Conservation (phyloP, 257 asterid species). For the Solanum dulcamara region DNA sequence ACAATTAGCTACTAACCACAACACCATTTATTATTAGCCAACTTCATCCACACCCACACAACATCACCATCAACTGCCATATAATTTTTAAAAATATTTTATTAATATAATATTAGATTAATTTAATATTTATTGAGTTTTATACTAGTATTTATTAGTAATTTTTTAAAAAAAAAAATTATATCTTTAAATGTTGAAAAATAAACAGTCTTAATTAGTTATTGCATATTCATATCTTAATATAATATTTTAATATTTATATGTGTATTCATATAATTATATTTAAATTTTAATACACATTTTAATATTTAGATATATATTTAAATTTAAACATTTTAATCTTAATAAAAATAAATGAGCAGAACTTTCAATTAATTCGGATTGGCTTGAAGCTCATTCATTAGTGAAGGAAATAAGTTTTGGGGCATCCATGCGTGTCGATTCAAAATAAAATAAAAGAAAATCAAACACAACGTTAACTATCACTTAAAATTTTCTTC, state of each 20-base stretch:
- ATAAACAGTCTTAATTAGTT: neutral
- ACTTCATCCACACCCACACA: neutral
- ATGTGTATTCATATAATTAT: neutral
- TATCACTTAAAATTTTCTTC: neutral
- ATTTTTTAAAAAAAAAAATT: too few species aligned
- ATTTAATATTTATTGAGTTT: too few species aligned
- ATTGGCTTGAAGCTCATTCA: neutral
- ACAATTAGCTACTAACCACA: neutral
- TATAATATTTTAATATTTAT: neutral
- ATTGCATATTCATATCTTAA: neutral
- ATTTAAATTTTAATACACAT: neutral
- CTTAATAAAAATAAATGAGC: neutral
- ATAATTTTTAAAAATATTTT: fast-evolving
- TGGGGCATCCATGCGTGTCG: neutral
- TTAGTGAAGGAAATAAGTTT: neutral
- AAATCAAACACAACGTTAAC: neutral
- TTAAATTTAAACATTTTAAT: neutral
- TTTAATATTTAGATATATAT: too few species aligned
- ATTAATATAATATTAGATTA: too few species aligned
- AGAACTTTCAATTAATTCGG: neutral
- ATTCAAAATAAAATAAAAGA: neutral
- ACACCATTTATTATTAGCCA: neutral
- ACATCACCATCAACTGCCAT: too few species aligned
- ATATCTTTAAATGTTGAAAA: neutral
- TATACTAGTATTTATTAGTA: too few species aligned